A percentile compares a stretch with the other conserved stretches of the same genome.
These are phyloP conservation scores for Alternaria burnsii DNA, from an alignment of 2,329 filamentous ascomycete genomes.

Conservation along the genomic window DNA sequence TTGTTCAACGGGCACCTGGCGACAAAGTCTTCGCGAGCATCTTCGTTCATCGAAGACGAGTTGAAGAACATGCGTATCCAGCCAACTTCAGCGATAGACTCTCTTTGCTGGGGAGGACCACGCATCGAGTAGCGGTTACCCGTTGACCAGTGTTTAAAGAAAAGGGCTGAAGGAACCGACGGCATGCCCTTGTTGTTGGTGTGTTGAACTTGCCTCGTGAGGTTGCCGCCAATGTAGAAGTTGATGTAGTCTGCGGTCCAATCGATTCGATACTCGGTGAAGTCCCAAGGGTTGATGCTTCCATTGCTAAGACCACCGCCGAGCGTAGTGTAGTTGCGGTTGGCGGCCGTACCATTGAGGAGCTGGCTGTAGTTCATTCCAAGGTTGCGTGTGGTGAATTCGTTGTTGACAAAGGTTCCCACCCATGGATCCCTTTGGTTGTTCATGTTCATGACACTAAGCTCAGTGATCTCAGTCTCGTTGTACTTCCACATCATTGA, in stretches of 20 bases:
- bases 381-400: conserved; percentile 49
- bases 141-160: conserved; percentile 60
- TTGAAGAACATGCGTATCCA: conserved; percentile 63
- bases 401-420: conserved; percentile 49
- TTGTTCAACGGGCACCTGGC: conserved; percentile 12
- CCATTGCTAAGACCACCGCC: conserved; percentile 39
- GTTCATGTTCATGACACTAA: conserved; percentile 58
- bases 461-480: conserved; percentile 53
- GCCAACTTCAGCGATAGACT: conserved; percentile 54
- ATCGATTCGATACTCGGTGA: conserved; percentile 58
- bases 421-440: conserved; percentile 51
- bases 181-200: conserved; percentile 49
- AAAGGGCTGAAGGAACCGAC: conserved; percentile 53
- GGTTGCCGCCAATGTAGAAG: conserved; percentile 54
- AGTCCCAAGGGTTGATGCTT: conserved; percentile 54
- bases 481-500: conserved; percentile 59
- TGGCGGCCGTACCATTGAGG: conserved; percentile 32
- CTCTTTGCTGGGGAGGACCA: conserved; percentile 52
- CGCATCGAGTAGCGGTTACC: conserved; percentile 57
- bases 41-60: conserved; percentile 51
- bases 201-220: conserved; percentile 46
- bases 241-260: conserved; percentile 56
- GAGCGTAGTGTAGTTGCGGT: conserved; percentile 52
- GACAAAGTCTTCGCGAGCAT: conserved; percentile 14
- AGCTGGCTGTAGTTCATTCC: conserved; percentile 55